phyloP scores from a whole-genome alignment of 1,139 yeast species.

The Lodderomyces margitis region DNA sequence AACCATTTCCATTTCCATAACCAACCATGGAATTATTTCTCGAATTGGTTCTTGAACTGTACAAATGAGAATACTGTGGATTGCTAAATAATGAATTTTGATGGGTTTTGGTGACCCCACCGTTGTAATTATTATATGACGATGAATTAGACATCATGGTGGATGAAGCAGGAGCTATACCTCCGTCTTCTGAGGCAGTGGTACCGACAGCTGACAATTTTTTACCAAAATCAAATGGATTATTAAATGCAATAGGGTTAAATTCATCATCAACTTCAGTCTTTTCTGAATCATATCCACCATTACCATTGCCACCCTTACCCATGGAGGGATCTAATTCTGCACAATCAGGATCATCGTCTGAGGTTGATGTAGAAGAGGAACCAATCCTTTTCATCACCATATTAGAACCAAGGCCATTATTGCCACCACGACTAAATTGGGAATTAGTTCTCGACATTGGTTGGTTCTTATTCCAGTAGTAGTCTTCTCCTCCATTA shows the following conservation, averaged over 20 bases:
- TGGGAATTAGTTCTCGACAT: constrained; percentile 8
- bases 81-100: constrained; percentile 3
- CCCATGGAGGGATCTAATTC: constrained; percentile 1
- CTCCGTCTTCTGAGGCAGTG: not conserved
- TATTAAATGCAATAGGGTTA: constrained; percentile 8
- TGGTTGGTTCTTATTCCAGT: not conserved
- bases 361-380: not conserved
- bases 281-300: constrained; percentile 9
- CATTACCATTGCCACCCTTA: not conserved
- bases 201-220: constrained; percentile 4
- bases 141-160: constrained; percentile 5
- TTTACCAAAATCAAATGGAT: constrained; percentile 11
- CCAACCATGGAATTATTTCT: constrained; percentile 7
- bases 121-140: constrained; percentile 1
- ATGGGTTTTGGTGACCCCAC: not conserved
- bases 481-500: not conserved
- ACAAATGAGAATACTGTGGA: not conserved
- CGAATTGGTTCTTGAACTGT: constrained; percentile 5
- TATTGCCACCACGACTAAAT: not conserved
- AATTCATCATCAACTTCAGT: constrained; percentile 12
- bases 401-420: not conserved
- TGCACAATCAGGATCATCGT: constrained; percentile 1
- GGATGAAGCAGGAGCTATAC: not conserved
- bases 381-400: constrained; percentile 1
- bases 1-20: too few relatives aligned